These are phyloP conservation scores for Penicillium sp. DNA, from an alignment of 2,329 filamentous ascomycete species.

Conservation along the genomic window DNA sequence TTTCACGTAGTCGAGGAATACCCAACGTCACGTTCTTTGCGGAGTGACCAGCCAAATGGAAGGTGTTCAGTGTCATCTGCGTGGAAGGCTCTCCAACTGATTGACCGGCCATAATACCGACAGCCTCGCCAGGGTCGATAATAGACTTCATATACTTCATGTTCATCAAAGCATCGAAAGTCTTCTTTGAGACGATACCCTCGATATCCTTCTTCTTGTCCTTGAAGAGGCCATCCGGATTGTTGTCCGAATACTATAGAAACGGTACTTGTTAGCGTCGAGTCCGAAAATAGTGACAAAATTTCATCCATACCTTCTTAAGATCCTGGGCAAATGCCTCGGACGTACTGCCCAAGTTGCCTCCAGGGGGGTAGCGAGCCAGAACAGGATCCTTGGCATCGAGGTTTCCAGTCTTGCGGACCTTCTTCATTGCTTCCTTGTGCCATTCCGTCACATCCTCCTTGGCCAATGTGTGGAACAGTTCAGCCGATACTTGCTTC, in stretches of 20 bases:
- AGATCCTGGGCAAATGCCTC: slow-evolving; percentile 77
- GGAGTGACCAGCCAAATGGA: slow-evolving; percentile 97
- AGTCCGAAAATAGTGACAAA: background rate
- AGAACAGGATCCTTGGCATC: slow-evolving; percentile 73
- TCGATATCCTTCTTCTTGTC: slow-evolving; percentile 55
- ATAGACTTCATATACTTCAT: slow-evolving; percentile 91
- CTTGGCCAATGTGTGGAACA: slow-evolving; percentile 57
- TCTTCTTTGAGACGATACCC: slow-evolving; percentile 59
- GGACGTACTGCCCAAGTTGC: slow-evolving; percentile 80
- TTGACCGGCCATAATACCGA: slow-evolving; percentile 94
- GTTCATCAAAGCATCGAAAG: slow-evolving; percentile 79
- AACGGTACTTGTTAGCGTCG: slow-evolving; percentile 15
- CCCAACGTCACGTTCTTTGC: slow-evolving; percentile 98
- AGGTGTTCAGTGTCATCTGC: slow-evolving; percentile 99
- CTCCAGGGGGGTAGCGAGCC: slow-evolving; percentile 70
- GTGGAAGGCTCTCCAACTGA: slow-evolving; percentile 96
- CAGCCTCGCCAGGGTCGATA: slow-evolving; percentile 91
- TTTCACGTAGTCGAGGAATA: slow-evolving; percentile 95
- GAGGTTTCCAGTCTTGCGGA: slow-evolving; percentile 68
- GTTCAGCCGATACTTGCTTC: slow-evolving; percentile 67
- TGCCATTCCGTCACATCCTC: slow-evolving; percentile 64
- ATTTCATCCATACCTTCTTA: slow-evolving; percentile 50
- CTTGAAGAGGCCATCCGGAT: slow-evolving; percentile 60
- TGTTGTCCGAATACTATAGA: slow-evolving; percentile 70
- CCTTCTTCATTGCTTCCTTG: slow-evolving; percentile 71